Percentiles rank a stretch among this genome's conserved stretches.
phyloP scores from a whole-genome alignment of 192 early-diverging fungal genomes.

The Linnemannia exigua region DNA sequence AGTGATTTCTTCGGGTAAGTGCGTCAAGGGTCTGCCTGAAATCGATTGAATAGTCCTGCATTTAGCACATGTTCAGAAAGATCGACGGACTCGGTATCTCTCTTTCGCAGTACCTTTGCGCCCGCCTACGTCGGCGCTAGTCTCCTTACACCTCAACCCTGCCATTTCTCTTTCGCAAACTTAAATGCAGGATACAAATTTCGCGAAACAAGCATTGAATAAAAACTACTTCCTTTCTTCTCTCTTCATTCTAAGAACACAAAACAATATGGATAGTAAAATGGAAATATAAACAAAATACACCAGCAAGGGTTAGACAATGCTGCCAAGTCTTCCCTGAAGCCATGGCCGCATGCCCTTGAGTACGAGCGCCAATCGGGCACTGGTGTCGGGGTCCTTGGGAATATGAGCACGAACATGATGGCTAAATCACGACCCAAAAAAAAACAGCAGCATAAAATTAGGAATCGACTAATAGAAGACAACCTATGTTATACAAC shows the following conservation, averaged over 20 bases:
- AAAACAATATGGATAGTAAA: background rate
- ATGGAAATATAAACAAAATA: background rate
- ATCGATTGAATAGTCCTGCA: background rate
- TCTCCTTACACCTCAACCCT: background rate
- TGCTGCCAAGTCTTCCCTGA: slow-evolving; percentile 30
- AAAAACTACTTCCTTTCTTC: background rate
- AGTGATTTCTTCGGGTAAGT: too few relatives aligned
- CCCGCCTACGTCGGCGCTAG: background rate
- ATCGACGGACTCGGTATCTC: background rate
- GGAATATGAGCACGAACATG: slow-evolving; percentile 63
- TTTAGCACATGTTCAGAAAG: background rate
- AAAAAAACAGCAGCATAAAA: slow-evolving; percentile 1
- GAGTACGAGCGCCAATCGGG: slow-evolving; percentile 28
- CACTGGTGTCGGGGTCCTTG: slow-evolving; percentile 60
- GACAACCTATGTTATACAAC: background rate
- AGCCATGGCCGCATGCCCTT: slow-evolving; percentile 49
- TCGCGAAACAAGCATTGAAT: too few relatives aligned
- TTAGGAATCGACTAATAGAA: background rate
- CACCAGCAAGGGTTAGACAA: slow-evolving; percentile 12
- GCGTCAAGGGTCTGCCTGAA: background rate
- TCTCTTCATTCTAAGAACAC: slow-evolving; percentile 2
- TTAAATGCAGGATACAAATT: background rate
- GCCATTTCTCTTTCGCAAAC: background rate
- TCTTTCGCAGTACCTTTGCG: background rate
- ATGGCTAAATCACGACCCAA: slow-evolving; percentile 42